Conservation (phyloP, 768 basidiomycete genomes). For the Agaricus blazei region DNA sequence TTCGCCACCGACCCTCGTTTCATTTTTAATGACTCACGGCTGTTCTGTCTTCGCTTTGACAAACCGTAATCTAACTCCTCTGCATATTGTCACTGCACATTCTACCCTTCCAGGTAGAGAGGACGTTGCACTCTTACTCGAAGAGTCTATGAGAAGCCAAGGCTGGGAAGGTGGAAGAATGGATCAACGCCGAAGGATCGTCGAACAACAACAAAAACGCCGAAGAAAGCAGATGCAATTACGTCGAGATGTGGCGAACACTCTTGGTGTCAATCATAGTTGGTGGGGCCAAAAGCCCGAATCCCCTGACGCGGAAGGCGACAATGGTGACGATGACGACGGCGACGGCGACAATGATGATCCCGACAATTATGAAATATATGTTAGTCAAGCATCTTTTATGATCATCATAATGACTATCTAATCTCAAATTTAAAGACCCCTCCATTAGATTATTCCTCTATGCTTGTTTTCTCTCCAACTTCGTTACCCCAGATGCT, state of each 20-base stretch:
- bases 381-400: constrained; percentile 33
- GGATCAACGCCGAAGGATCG: constrained; percentile 57
- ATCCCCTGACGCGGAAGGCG: constrained; percentile 36
- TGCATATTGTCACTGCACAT: constrained; percentile 87
- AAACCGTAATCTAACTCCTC: constrained; percentile 72
- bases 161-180: constrained; percentile 79
- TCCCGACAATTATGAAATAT: constrained; percentile 41
- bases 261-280: constrained; percentile 48
- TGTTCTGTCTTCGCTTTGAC: constrained; percentile 80
- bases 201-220: constrained; percentile 55
- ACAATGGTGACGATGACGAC: constrained; percentile 35
- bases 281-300: constrained; percentile 65
- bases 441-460: constrained; percentile 67
- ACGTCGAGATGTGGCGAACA: constrained; percentile 52
- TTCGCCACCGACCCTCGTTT: constrained; percentile 86
- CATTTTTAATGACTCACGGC: constrained; percentile 89
- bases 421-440: constrained; percentile 43
- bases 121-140: constrained; percentile 81
- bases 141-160: constrained; percentile 82
- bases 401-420: not conserved
- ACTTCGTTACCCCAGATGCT: constrained; percentile 72
- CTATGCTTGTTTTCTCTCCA: constrained; percentile 93
- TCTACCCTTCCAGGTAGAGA: constrained; percentile 76
- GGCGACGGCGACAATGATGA: constrained; percentile 46
- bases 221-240: constrained; percentile 49